Percentiles rank a stretch among this genome's conserved stretches.
These are phyloP conservation scores for Pythium utonaiense DNA, from an alignment of 352 stramenopile species.

Conservation along the genomic window DNA sequence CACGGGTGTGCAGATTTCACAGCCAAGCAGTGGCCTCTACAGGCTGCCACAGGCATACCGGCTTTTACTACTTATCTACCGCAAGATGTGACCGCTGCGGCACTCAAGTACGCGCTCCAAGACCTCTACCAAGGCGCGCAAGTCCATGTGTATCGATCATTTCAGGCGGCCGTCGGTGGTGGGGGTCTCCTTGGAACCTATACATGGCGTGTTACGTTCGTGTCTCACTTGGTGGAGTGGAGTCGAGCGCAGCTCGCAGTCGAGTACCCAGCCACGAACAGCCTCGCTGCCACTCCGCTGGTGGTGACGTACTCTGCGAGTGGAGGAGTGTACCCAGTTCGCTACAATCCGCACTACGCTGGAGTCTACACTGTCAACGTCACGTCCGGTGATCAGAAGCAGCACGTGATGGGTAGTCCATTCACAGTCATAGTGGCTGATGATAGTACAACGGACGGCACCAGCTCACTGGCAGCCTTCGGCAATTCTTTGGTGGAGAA, in stretches of 20 bases:
- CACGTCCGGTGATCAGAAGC: conserved; percentile 54
- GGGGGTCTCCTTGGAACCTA: conserved; percentile 37
- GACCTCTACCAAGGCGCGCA: conserved; percentile 40
- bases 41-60: conserved; percentile 21
- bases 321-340: conserved; percentile 87
- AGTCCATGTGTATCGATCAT: conserved; percentile 41
- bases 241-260: conserved; percentile 64
- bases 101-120: conserved; percentile 61
- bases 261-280: conserved; percentile 50
- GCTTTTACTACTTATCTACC: conserved; percentile 63
- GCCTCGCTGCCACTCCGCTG: conserved; percentile 45
- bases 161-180: conserved; percentile 17
- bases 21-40: conserved; percentile 37
- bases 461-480: conserved; percentile 64
- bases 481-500: conserved; percentile 74
- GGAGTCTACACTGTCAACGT: conserved; percentile 90
- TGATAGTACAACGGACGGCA: conserved; percentile 54
- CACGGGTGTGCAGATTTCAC: conserved; percentile 61
- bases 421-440: conserved; percentile 83
- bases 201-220: conserved; percentile 91
- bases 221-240: conserved; percentile 83
- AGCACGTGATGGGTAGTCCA: conserved; percentile 86
- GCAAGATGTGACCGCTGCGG: conserved; percentile 48
- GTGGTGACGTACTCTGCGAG: conserved; percentile 46
- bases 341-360: conserved; percentile 89